A percentile compares a stretch with the other conserved stretches of the same genome.
Conservation (phyloP, 352 stramenopile genomes). For the Pythium aristosporum region DNA sequence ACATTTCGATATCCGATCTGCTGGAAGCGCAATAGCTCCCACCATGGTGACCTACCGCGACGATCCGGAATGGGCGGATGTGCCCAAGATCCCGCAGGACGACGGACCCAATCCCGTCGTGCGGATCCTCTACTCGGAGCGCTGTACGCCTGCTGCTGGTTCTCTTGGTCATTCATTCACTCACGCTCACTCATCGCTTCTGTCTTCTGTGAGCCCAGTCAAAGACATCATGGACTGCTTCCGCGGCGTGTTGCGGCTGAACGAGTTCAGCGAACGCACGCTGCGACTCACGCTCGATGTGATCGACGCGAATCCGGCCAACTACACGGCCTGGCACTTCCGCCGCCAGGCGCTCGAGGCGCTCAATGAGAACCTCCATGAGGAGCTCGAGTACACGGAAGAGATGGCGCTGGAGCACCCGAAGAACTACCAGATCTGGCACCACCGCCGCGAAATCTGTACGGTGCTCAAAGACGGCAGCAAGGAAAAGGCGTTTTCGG, state of each 20-base stretch:
- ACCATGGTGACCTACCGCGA: constrained; percentile 55
- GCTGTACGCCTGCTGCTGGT: constrained; percentile 46
- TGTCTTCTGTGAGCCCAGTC: constrained; percentile 37
- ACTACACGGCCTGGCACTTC: constrained; percentile 99
- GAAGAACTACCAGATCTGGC: constrained; percentile 99
- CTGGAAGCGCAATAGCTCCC: not conserved
- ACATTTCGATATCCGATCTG: not conserved
- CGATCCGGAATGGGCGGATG: constrained; percentile 74
- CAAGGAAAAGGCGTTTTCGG: constrained; percentile 92
- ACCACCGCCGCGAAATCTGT: constrained; percentile 95
- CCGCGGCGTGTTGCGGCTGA: constrained; percentile 87
- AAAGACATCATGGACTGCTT: constrained; percentile 94
- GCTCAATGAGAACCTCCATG: constrained; percentile 61
- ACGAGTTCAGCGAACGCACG: constrained; percentile 91
- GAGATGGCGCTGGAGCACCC: constrained; percentile 92
- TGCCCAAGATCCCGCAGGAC: constrained; percentile 81
- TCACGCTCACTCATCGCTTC: not conserved
- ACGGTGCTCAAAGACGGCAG: constrained; percentile 74
- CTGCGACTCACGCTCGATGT: constrained; percentile 91
- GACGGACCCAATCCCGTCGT: constrained; percentile 78
- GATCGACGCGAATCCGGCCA: constrained; percentile 95
- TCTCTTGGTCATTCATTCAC: not conserved
- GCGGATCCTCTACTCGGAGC: constrained; percentile 69
- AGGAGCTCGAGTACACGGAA: constrained; percentile 74
- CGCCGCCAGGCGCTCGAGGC: constrained; percentile 89